A percentile compares a stretch with the other conserved stretches of the same genome.
phyloP scores from a whole-genome alignment of 2,329 filamentous ascomycete species.

The Trichoderma arundinaceum region DNA sequence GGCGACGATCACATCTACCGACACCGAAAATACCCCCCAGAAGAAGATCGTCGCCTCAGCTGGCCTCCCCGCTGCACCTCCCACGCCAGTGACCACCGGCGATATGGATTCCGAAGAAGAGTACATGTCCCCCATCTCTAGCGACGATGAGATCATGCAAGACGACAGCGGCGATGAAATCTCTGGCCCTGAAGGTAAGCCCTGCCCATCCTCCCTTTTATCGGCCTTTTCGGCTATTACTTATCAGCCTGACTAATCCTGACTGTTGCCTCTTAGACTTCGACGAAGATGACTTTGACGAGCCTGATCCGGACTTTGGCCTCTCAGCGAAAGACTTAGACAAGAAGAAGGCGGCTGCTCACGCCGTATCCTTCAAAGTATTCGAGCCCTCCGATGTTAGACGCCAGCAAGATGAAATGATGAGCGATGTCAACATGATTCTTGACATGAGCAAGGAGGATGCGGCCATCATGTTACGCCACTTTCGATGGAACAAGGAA shows the following conservation, averaged over 20 bases:
- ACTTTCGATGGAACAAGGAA: conserved; percentile 96
- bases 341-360: conserved; percentile 74
- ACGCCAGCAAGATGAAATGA: conserved; percentile 80
- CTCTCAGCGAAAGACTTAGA: conserved; percentile 65
- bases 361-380: conserved; percentile 85
- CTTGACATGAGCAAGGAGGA: conserved; percentile 88
- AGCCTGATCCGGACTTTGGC: conserved; percentile 61
- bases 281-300: conserved; percentile 60
- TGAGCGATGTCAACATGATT: conserved; percentile 90
- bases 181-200: conserved; percentile 57
- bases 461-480: conserved; percentile 84
- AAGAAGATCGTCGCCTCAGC: conserved; percentile 65
- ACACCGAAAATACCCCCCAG: conserved; percentile 51
- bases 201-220: conserved; percentile 25
- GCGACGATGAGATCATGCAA: conserved; percentile 72
- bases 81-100: conserved; percentile 62
- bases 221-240: conserved; percentile 1
- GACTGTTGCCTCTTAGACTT: conserved; percentile 54
- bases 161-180: conserved; percentile 79
- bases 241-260: conserved; percentile 23
- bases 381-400: conserved; percentile 82
- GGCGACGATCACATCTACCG: conserved; percentile 61
- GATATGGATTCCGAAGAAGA: conserved; percentile 97
- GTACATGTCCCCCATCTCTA: conserved; percentile 83
- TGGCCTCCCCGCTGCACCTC: conserved; percentile 54